Base-by-base conservation (phyloP, 2,329 filamentous ascomycete genomes). In the Arthroderma sp. region DNA sequence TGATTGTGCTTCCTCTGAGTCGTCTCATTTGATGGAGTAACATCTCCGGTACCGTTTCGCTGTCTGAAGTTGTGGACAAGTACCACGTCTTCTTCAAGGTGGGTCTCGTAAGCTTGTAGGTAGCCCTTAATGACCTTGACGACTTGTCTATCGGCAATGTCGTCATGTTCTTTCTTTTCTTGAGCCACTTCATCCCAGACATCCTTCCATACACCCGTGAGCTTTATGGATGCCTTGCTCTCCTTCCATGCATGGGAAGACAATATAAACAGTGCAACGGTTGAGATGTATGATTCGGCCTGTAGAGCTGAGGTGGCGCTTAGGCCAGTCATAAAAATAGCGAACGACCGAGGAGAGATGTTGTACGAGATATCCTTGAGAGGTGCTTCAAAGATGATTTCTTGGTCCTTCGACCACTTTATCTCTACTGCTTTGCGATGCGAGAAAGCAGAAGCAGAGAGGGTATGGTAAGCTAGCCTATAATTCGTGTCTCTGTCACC, bases 211-310 rank as follows among this genome's bases (percentile, higher is more conserved):
- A 81, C 78, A 0, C 85, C 77, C 2, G 91, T 88, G 15, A 98
- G 76, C 54, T 87, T 81, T 61, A 95, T 70, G 59, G 85, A 86
- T 1, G 88, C 81, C 68, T 94, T 97, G 61, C 94, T 89, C 66
- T 97, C 91, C 64, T 88, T 93, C 0, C 81, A 73, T 15, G 84
- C 87, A n/a, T 81, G 79, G 1, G 83, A 82, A 62, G 90, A 95
- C 0, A 95, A 77, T 41, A 87, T 79, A 68, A 95, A 96, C 1
- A 98, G 74, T 1, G 87, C 88, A 11, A 82, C 78, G 0, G 90
- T 95, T 4, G 90, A 87, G 43, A 93, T 80, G 64, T 85, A 97
- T 1, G 85, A 85, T 70, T 97, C 91, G 4, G 93, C 94, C 68
- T 98, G 91, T 62, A 84, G 83, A 11, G 77, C 64, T 56, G 89